Conservation (phyloP, 2,329 filamentous ascomycete species). For the Cercospora citrullina region DNA sequence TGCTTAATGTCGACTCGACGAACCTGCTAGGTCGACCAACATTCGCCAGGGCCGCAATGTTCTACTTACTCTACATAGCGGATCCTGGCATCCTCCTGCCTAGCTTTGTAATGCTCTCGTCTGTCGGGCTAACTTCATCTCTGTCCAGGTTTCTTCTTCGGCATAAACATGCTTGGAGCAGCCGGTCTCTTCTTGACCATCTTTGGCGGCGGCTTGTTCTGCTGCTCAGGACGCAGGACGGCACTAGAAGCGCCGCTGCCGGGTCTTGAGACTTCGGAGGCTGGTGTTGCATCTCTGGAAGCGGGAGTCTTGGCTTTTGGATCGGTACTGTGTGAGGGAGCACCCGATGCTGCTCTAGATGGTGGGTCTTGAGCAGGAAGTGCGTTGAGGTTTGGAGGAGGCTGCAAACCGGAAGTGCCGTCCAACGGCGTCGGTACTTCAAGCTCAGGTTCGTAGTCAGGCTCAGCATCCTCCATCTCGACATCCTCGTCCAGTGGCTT, state of each 20-base stretch:
- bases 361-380: neutral
- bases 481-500: constrained; percentile 29
- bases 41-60: neutral
- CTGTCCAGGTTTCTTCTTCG: constrained; percentile 20
- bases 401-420: neutral
- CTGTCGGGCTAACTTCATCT: constrained; percentile 3
- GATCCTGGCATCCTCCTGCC: neutral
- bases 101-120: neutral
- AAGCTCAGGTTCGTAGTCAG: constrained; percentile 3
- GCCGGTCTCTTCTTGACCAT: constrained; percentile 17
- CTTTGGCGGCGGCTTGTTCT: constrained; percentile 12
- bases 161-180: constrained; percentile 20
- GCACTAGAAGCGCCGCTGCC: constrained; percentile 3
- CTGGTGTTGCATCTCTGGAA: neutral
- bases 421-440: neutral
- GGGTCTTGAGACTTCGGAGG: constrained; percentile 2
- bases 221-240: neutral
- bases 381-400: neutral
- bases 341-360: neutral
- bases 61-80: neutral
- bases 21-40: neutral
- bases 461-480: constrained; percentile 37
- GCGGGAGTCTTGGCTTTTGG: neutral
- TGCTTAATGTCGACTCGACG: neutral
- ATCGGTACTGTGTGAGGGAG: neutral